Base-by-base conservation (phyloP, 2,329 filamentous ascomycete species). In the Elsinoe necatrix region DNA sequence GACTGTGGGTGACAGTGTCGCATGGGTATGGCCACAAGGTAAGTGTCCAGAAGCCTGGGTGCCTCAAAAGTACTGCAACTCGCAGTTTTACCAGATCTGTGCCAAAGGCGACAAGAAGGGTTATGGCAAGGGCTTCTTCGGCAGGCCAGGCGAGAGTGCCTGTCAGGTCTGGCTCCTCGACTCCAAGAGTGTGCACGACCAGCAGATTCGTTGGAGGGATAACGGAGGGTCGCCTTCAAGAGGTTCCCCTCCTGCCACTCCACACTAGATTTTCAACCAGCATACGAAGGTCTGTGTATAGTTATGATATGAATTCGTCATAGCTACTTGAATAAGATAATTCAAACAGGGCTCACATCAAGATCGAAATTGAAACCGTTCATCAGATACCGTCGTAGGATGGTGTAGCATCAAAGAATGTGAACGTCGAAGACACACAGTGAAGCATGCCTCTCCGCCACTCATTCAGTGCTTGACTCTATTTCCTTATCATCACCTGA, bases 401-500 rank as follows among this genome's bases (percentile, higher is more conserved):
- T 34, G 48, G 57, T 61, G 57, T 60, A 58, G 65, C 66, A 66
- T 68, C 66, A 67, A 65, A 42, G 54, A 56, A 48, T 56, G 41
- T 47, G 42, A 45, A 56, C 54, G 12, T 4, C 20, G 29, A 56
- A n/a, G 27, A 56, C 54, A 56, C 54, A 48, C 54, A 56, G 54
- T 62, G 63, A 59, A 61, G 58, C 62, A 62, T 59, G 60, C 62
- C 65, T 65, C 66, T 67, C 67, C 71, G 71, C 72, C 72, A 68
- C 72, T 71, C 73, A 73, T 82, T 95, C 88, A 87, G 91, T 89
- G 90, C 90, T 96, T 96, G 90, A 96, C 90, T 96, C 91, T 95
- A 91, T 91, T 83, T 86, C 80, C 78, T 85, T 82, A 83, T 95
- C 90, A 95, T 96, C 91, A 95, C 80, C 66, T 85, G 79, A 82